These are phyloP conservation scores for Trypanosomatidae sp. DNA, from an alignment of 208 protist genomes.

Conservation along the genomic window DNA sequence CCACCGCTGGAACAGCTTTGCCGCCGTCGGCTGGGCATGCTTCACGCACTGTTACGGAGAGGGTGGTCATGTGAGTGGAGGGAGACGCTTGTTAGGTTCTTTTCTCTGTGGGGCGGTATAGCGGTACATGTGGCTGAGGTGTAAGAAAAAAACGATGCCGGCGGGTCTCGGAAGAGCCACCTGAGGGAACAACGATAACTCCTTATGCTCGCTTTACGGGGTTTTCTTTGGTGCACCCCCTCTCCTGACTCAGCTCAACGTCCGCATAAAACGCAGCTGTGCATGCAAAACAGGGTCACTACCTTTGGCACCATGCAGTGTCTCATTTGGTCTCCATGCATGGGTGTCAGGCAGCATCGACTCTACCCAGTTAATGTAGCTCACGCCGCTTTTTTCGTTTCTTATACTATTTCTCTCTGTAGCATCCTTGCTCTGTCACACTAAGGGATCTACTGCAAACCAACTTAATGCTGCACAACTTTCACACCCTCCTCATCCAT, in stretches of 20 bases:
- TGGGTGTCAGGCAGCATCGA: not conserved
- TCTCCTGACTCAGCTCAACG: not conserved
- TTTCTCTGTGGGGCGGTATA: not conserved
- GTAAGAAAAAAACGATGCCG: not conserved
- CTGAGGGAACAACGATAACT: not conserved
- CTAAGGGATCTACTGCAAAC: not conserved
- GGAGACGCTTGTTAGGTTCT: not conserved
- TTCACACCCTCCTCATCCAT: not conserved
- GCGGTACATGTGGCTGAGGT: slow-evolving; percentile 2
- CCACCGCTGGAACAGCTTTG: not conserved
- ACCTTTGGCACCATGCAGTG: not conserved
- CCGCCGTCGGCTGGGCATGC: not conserved
- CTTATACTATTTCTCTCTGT: not conserved
- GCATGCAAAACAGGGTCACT: not conserved
- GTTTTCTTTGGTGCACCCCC: not conserved
- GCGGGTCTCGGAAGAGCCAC: not conserved
- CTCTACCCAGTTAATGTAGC: not conserved
- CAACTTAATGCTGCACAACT: not conserved
- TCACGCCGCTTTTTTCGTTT: not conserved
- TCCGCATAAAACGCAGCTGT: not conserved
- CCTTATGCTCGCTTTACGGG: not conserved
- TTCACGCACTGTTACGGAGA: not conserved
- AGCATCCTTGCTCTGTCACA: not conserved
- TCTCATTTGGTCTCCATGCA: not conserved
- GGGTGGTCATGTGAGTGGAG: not conserved